A percentile compares a stretch with the other conserved stretches of the same genome.
These are phyloP conservation scores for Pyrenula massariospora DNA, from an alignment of 495 filamentous ascomycete species.

Conservation along the genomic window DNA sequence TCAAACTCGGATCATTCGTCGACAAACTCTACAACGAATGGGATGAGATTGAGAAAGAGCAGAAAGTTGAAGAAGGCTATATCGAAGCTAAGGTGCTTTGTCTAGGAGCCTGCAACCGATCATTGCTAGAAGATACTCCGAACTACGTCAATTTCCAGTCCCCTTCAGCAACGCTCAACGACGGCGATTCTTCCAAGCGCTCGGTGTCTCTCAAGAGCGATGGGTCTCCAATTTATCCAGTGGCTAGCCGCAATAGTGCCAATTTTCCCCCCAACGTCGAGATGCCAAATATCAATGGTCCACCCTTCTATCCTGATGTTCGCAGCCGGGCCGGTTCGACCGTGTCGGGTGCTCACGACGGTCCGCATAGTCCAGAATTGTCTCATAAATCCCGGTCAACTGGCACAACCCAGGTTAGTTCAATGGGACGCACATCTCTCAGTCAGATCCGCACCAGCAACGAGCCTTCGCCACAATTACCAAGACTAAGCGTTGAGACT, in stretches of 20 bases:
- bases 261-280: slow-evolving; percentile 11
- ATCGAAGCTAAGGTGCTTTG: slow-evolving; percentile 34
- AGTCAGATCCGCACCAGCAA: not conserved
- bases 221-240: slow-evolving; percentile 38
- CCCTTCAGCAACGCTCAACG: slow-evolving; percentile 24
- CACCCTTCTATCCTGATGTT: slow-evolving; percentile 3
- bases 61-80: slow-evolving; percentile 59
- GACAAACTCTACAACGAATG: slow-evolving; percentile 55
- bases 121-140: slow-evolving; percentile 37
- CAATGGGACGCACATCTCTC: not conserved
- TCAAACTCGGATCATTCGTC: slow-evolving; percentile 65
- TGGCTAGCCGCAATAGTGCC: slow-evolving; percentile 7
- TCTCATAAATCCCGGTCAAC: slow-evolving; percentile 13
- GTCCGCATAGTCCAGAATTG: slow-evolving; percentile 13
- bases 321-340: slow-evolving; percentile 20
- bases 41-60: slow-evolving; percentile 55
- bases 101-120: slow-evolving; percentile 47
- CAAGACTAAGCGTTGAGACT: slow-evolving; percentile 29
- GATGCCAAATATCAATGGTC: slow-evolving; percentile 1
- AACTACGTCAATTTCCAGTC: slow-evolving; percentile 43
- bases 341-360: slow-evolving; percentile 33
- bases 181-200: slow-evolving; percentile 28
- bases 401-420: not conserved
- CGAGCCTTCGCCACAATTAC: slow-evolving; percentile 27
- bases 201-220: slow-evolving; percentile 55